Conservation (phyloP, 768 basidiomycete genomes). For the Cystobasidium tubakii region DNA sequence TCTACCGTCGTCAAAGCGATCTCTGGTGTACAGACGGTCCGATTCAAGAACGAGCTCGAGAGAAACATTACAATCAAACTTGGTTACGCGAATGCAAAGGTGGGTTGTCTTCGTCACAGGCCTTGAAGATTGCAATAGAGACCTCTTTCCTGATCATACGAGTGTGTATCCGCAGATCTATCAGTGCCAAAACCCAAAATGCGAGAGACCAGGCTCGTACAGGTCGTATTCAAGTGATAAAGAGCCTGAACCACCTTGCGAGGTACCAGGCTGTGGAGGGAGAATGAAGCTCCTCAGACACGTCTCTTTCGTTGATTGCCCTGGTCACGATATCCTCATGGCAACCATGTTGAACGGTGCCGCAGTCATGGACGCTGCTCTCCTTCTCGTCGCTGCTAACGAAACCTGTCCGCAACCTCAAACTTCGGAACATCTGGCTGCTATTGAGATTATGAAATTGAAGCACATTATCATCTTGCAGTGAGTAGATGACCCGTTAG, state of each 20-base stretch:
- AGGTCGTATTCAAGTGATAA: constrained; percentile 88
- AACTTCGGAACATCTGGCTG: constrained; percentile 95
- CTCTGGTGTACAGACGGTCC: constrained; percentile 93
- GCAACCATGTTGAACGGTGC: constrained; percentile 99
- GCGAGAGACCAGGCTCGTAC: constrained; percentile 90
- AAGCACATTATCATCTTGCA: constrained; percentile 96
- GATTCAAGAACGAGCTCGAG: constrained; percentile 98
- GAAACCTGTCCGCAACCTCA: constrained; percentile 99
- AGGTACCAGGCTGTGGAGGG: constrained; percentile 81
- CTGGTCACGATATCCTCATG: constrained; percentile 97
- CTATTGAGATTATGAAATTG: constrained; percentile 98
- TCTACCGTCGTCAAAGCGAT: constrained; percentile 97
- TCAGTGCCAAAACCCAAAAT: constrained; percentile 89
- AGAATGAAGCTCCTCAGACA: constrained; percentile 89
- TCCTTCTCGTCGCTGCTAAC: constrained; percentile 91
- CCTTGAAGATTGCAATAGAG: no score
- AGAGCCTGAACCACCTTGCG: constrained; percentile 87
- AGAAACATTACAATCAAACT: constrained; percentile 99
- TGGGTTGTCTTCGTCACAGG: constrained; percentile 50
- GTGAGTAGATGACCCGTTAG: constrained; percentile 20
- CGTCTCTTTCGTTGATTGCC: constrained; percentile 90
- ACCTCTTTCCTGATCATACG: no score
- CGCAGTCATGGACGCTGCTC: constrained; percentile 98
- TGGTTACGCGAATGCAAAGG: constrained; percentile 98
- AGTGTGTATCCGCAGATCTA: constrained; percentile 66